Base-by-base conservation (phyloP, 768 basidiomycete genomes). In the Glaciozyma antarctica region DNA sequence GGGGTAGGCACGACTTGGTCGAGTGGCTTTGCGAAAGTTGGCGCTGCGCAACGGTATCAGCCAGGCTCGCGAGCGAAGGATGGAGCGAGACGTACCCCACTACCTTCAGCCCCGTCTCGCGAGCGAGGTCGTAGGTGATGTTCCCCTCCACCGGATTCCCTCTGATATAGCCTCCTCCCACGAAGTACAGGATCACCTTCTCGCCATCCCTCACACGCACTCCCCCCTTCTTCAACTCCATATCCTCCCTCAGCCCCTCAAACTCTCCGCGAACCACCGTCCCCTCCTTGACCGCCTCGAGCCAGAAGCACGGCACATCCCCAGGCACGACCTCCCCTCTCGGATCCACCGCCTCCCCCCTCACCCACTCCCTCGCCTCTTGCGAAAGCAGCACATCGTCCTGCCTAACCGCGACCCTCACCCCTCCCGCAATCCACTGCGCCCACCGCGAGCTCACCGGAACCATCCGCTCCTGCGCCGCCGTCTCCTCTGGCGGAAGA, bases 11-110 rank as follows among this genome's bases (percentile, higher is more conserved):
- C 38, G 22, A 0, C 32, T 24, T 17, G 49, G 38, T 22, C 44
- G n/a, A 13, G 58, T 55, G 13, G 69, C 60, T 54, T 70, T 65
- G 49, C 72, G 72, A 28, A 69, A 72, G 51, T 71, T 72, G 44
- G 61, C 62, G 19, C 53, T 41, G 12, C 8, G 13, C 7, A 15
- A 41, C 2, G 13, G 8, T 12, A 15, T 41, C 38, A 41, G 38
- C 13, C 38, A 15, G 13, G 38, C 38, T 41, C 38, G 38, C 38
- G 38, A 41, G 32, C 38, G 38, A 41, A 41, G 38, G 12, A 15
- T 5, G 34, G 34, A 41, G 38, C 38, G 38, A 41, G 38, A 41
- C 38, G 8, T 12, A 41, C 38, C 38, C 38, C 12, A 41, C 13
- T 2, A 41, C 30, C 26, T 47, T n/a, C 30, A 34, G 10, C 24